Conservation (phyloP, 805 yeast species). For the Cyberlindnera americana region DNA sequence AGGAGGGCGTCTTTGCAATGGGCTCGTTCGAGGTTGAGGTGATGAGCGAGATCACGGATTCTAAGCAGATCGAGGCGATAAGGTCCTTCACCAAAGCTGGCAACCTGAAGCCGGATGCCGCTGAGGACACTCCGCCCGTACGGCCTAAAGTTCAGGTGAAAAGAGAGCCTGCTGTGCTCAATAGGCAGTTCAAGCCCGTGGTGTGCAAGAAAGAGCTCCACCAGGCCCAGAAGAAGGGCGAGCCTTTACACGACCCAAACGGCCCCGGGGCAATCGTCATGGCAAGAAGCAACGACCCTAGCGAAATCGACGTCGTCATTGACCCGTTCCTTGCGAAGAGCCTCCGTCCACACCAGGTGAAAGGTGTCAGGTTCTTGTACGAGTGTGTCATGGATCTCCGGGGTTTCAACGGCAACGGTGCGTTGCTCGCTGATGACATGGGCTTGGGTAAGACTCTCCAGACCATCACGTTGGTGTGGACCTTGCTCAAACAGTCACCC, state of each 20-base stretch:
- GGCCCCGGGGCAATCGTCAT: constrained; percentile 38
- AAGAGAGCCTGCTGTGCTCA: constrained; percentile 13
- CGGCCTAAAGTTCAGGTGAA: constrained; percentile 1
- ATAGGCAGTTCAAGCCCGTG: constrained; percentile 27
- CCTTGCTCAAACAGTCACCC: constrained; percentile 64
- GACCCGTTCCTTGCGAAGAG: constrained; percentile 52
- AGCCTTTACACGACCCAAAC: constrained; percentile 39
- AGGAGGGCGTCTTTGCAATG: constrained; percentile 42
- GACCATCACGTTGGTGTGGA: constrained; percentile 83
- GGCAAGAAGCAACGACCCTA: constrained; percentile 30
- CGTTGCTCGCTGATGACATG: constrained; percentile 94
- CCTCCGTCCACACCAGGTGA: constrained; percentile 82
- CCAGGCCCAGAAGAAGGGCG: constrained; percentile 12
- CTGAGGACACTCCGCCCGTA: background rate
- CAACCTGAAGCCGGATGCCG: constrained; percentile 1
- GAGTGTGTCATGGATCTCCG: constrained; percentile 75
- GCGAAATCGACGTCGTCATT: constrained; percentile 46
- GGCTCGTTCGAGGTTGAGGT: constrained; percentile 64
- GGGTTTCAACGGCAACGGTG: constrained; percentile 55
- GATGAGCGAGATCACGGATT: constrained; percentile 41
- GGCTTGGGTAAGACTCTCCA: constrained; percentile 90
- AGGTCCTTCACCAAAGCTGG: constrained; percentile 12
- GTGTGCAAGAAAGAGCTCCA: constrained; percentile 20
- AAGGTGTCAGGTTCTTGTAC: constrained; percentile 79
- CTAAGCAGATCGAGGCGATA: constrained; percentile 22